A percentile compares a stretch with the other conserved stretches of the same genome.
Conservation (phyloP, 2,329 filamentous ascomycete genomes). For the Cercospora zeae-maydis region DNA sequence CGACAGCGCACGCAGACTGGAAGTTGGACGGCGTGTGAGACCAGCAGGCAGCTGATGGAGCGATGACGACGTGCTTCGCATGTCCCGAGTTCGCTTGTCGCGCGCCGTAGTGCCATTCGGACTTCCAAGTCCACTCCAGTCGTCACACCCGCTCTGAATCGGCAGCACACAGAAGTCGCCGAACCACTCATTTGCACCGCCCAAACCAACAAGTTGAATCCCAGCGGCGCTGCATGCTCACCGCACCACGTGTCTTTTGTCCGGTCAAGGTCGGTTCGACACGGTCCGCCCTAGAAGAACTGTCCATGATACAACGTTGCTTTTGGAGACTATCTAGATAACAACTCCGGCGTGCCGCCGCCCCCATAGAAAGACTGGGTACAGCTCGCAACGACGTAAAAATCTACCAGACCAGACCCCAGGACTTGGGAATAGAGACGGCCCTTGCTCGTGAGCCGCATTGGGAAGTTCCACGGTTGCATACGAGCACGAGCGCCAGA, state of each 20-base stretch:
- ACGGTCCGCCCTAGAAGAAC: too few species aligned
- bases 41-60: neutral
- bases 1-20: neutral
- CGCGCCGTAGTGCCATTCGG: neutral
- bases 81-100: neutral
- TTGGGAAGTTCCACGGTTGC: neutral
- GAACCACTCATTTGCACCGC: neutral
- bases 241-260: neutral
- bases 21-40: neutral
- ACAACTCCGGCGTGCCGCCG: neutral
- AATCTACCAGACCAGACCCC: neutral
- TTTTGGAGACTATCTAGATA: constrained; percentile 10
- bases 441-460: neutral
- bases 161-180: neutral
- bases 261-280: too few species aligned
- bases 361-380: neutral
- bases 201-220: too few species aligned
- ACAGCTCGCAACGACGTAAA: neutral
- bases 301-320: too few species aligned
- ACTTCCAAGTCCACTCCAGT: neutral
- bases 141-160: neutral
- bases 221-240: neutral
- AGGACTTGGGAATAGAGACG: neutral
- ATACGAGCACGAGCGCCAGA: constrained; percentile 5
- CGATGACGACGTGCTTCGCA: neutral